Evolutionary conservation across 768 basidiomycete species (phyloP).

Genomic region (Gloeostereum incarnatum): DNA sequence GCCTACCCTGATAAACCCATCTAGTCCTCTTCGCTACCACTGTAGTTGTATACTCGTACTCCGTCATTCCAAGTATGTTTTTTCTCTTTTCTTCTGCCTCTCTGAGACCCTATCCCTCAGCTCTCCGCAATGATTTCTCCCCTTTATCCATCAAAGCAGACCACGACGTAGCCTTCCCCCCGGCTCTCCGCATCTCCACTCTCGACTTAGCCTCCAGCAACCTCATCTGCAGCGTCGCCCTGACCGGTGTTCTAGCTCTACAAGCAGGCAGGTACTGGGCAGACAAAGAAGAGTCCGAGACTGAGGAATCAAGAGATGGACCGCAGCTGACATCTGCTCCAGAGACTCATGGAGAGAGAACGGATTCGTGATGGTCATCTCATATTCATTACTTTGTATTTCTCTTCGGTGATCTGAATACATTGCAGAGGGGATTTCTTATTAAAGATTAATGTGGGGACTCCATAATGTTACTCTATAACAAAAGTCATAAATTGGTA

Average conservation of each 20-base stretch:
- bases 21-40: conserved; percentile 71
- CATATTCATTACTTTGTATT: too few species aligned
- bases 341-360: too few species aligned
- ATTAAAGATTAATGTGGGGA: too few species aligned
- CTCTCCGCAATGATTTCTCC: conserved; percentile 49
- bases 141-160: conserved; percentile 45
- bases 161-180: conserved; percentile 52
- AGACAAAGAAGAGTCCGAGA: conserved; percentile 54
- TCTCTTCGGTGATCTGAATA: too few species aligned
- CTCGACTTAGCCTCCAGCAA: conserved; percentile 78
- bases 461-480: too few species aligned
- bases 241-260: conserved; percentile 78
- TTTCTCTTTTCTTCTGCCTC: conserved; percentile 2
- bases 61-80: conserved; percentile 71
- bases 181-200: conserved; percentile 48
- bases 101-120: conserved; percentile 22
- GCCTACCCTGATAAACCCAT: conserved; percentile 1
- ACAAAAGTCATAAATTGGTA: too few species aligned
- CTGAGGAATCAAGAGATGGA: conserved; percentile 19
- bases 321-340: too few species aligned
- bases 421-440: too few species aligned
- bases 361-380: too few species aligned
- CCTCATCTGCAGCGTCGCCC: conserved; percentile 79
- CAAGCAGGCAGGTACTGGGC: conserved; percentile 85
- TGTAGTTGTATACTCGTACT: conserved; percentile 61